A percentile compares a stretch with the other conserved stretches of the same genome.
phyloP scores from a whole-genome alignment of 2,329 filamentous ascomycete genomes.

The Fusarium ambrosium region DNA sequence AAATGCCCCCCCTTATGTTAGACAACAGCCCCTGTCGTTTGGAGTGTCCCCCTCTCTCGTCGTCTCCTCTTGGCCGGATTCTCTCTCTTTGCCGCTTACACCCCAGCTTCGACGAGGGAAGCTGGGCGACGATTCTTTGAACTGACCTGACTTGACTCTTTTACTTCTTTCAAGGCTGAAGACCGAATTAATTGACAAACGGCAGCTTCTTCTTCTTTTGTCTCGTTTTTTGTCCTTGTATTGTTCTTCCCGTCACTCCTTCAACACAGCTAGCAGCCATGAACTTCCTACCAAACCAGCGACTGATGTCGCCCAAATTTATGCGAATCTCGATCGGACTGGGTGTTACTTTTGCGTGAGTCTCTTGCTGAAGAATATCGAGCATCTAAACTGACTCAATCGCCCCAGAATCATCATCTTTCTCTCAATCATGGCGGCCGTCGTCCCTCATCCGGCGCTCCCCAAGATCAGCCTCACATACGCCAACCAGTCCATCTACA shows the following conservation, averaged over 20 bases:
- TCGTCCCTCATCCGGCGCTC: neutral
- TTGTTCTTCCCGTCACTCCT: constrained; percentile 1
- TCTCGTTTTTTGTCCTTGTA: neutral
- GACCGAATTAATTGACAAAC: constrained; percentile 2
- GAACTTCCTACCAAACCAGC: neutral
- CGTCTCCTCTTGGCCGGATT: neutral
- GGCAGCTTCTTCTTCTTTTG: neutral
- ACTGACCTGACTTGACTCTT: neutral
- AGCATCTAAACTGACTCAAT: neutral
- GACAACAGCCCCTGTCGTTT: neutral
- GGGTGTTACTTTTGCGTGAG: neutral
- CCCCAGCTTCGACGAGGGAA: neutral
- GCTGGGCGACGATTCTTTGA: neutral
- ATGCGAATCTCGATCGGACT: neutral
- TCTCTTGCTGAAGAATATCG: neutral
- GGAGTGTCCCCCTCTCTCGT: neutral
- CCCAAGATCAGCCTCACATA: constrained; percentile 7
- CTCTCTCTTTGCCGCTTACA: neutral
- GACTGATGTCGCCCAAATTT: constrained; percentile 2
- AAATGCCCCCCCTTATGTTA: neutral
- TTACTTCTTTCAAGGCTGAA: neutral
- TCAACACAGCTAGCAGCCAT: neutral
- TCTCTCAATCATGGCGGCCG: neutral
- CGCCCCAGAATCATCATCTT: neutral
- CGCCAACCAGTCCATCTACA: constrained; percentile 9